A percentile compares a stretch with the other conserved stretches of the same genome.
phyloP scores from a whole-genome alignment of 2,329 filamentous ascomycete genomes.

The Fusarium kyushuense region DNA sequence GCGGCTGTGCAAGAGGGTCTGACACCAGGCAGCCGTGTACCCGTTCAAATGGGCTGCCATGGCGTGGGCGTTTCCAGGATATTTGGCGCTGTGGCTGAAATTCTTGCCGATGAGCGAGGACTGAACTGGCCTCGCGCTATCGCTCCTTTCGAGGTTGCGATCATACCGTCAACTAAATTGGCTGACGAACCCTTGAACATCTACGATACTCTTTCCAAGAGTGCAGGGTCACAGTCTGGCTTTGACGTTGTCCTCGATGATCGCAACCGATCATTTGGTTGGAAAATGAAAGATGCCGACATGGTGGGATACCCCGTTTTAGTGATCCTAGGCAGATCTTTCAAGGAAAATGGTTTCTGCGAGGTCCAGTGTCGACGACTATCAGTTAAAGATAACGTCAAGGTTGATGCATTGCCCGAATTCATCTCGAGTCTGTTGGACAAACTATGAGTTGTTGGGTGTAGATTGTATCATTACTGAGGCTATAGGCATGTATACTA shows the following conservation, averaged over 20 bases:
- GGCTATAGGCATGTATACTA: constrained; percentile 23
- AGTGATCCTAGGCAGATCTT: constrained; percentile 80
- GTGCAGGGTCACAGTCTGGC: constrained; percentile 22
- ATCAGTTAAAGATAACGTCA: constrained; percentile 70
- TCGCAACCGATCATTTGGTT: constrained; percentile 73
- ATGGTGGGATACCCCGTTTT: constrained; percentile 88
- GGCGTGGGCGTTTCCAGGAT: constrained; percentile 94
- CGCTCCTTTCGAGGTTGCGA: constrained; percentile 82
- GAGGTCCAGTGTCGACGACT: constrained; percentile 85
- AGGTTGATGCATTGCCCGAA: constrained; percentile 56
- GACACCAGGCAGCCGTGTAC: constrained; percentile 53
- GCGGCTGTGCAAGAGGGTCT: constrained; percentile 23
- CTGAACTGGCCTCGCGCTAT: constrained; percentile 90
- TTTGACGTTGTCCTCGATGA: constrained; percentile 83
- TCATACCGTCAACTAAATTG: constrained; percentile 67
- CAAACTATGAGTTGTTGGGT: constrained; percentile 57
- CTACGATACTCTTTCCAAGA: constrained; percentile 69
- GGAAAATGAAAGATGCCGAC: constrained; percentile 93
- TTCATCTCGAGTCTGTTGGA: constrained; percentile 62
- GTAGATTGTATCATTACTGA: neutral
- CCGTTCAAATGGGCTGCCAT: constrained; percentile 95
- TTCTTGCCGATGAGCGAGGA: constrained; percentile 76
- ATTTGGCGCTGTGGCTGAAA: constrained; percentile 85
- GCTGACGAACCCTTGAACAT: constrained; percentile 66
- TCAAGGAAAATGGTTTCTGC: constrained; percentile 68